Percentiles rank a stretch among this genome's conserved stretches.
Conservation (phyloP, 1,284 basidiomycete genomes). For the Ustilago xerochloae region DNA sequence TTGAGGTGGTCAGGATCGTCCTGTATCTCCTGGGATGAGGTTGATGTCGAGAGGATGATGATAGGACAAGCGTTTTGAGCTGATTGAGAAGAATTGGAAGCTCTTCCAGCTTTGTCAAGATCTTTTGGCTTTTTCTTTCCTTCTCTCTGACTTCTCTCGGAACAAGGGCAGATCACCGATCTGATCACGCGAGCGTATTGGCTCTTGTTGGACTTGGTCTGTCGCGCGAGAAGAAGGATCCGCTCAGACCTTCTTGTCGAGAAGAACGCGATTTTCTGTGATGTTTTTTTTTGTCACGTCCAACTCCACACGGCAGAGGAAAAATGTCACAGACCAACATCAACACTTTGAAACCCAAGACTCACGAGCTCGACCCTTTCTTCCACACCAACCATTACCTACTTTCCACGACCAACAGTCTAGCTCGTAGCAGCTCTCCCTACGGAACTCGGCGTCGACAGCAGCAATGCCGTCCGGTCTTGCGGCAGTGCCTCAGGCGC, state of each 20-base stretch:
- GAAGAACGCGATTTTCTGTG: not conserved
- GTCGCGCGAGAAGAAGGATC: constrained; percentile 26
- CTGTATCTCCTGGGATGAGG: not conserved
- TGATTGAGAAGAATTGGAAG: constrained; percentile 1
- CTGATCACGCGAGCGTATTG: constrained; percentile 10
- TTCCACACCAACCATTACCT: not conserved
- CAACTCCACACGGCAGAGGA: constrained; percentile 18
- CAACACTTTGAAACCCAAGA: constrained; percentile 8
- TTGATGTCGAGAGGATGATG: not conserved
- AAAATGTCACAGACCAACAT: constrained; percentile 8
- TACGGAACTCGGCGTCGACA: not conserved
- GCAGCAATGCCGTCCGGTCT: constrained; percentile 30
- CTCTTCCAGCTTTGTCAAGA: constrained; percentile 8
- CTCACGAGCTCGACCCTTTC: not conserved
- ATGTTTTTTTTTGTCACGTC: not conserved
- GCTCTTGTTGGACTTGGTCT: not conserved
- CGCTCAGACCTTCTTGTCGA: not conserved
- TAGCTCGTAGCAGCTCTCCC: not conserved
- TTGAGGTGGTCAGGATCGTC: not conserved
- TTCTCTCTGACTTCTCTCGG: constrained; percentile 18
- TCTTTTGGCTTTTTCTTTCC: constrained; percentile 4
- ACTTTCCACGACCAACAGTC: not conserved
- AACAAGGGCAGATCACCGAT: constrained; percentile 12
- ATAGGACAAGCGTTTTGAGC: not conserved
- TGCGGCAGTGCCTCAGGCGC: constrained; percentile 40